Evolutionary conservation across 345 rosid genomes (phyloP), one percentile per base, ranked within the genome.

Genomic region (Sapria himalayana): DNA sequence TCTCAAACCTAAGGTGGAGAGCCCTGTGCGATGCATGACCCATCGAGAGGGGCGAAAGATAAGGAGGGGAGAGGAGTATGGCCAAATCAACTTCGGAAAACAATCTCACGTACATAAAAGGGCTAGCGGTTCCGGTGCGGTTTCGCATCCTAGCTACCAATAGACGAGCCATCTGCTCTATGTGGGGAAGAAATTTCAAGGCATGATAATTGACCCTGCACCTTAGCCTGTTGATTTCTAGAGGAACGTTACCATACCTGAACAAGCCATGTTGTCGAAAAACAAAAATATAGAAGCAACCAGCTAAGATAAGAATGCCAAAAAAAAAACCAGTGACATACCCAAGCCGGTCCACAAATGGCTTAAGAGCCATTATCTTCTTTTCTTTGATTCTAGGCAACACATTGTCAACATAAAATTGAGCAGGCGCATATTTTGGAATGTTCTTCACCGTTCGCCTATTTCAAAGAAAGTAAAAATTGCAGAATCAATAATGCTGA

Each of bases 341-440:
- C 99, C 99, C 99, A 39, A 84, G 91, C 17, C 99, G 80, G 65
- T 91, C 99, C 1, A 91, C 99, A 70, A 91, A 91, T 62, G 99
- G 99, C 64, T 91, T 91, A 22, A 91, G 70, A 45, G 92, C 75
- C 99, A 91, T 91, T 43, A 91, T 84, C 77, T 75, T 91, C 81
- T 91, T 91, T 64, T 91, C 99, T 64, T 77, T 91, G 52, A 91
- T 70, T 51, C 99, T 77, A 33, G 99, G 99, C 34, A 91, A 73
- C 19, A 91, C 99, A 54, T 91, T 91, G 62, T 84, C 99, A n/a
- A 91, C 73, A 53, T 91, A 91, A 58, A 91, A 91, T 23, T 91
- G 85, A 3, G 95, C 95, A 19, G 99, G 78, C 36, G 99, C 99
- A 61, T 91, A 91, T 50, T 91, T 91, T 35, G 99, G 99, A 59